These are phyloP conservation scores for Avena sativa DNA, from an alignment of 176 grass and related monocot species.

Conservation along the genomic window DNA sequence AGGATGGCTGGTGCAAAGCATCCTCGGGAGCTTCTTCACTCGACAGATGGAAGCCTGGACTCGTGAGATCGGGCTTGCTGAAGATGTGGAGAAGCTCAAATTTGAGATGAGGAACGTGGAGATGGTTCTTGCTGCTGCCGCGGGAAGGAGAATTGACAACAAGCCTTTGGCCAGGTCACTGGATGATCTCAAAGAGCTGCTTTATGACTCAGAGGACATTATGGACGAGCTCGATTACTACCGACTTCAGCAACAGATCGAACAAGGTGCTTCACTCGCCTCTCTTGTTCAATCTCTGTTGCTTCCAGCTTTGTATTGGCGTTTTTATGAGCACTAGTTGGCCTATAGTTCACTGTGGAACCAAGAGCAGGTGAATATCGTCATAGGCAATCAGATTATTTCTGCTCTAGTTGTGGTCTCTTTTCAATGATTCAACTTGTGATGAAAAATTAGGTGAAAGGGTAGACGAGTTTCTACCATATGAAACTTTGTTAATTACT, in stretches of 20 bases:
- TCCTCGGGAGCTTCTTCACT: conserved; percentile 7
- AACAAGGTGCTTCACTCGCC: not conserved
- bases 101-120: not conserved
- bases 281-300: not conserved
- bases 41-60: conserved; percentile 9
- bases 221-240: conserved; percentile 42
- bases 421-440: not conserved
- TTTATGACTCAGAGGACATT: conserved; percentile 37
- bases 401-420: not conserved
- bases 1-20: conserved; percentile 40
- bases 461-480: not conserved
- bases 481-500: not conserved
- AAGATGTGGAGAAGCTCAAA: not conserved
- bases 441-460: not conserved
- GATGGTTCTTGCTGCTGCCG: conserved; percentile 13
- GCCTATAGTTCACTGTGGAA: not conserved
- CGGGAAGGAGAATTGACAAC: not conserved
- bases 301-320: not conserved
- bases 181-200: not conserved
- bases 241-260: not conserved
- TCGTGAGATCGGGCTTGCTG: not conserved
- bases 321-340: not conserved
- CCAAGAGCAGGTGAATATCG: not conserved
- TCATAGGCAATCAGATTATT: not conserved
- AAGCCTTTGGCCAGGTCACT: not conserved